Conservation (phyloP, 371 early-diverging fungal genomes). For the Lichtheimia ornata region DNA sequence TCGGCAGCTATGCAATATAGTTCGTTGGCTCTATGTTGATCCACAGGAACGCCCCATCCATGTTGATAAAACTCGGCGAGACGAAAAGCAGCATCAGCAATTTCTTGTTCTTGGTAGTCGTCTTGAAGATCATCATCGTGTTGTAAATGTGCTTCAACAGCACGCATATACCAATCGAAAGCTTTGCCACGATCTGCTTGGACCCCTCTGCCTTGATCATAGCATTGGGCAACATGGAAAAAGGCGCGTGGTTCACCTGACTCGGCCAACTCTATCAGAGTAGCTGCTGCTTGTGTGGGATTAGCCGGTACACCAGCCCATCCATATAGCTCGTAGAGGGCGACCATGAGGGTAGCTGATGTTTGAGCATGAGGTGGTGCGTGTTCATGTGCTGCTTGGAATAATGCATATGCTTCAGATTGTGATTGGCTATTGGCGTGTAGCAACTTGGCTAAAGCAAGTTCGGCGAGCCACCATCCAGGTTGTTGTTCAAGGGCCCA, state of each 20-base stretch:
- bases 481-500: constrained; percentile 24
- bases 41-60: constrained; percentile 16
- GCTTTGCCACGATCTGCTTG: constrained; percentile 65
- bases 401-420: constrained; percentile 25
- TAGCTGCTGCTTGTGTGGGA: constrained; percentile 24
- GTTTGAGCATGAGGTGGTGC: constrained; percentile 22
- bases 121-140: background rate
- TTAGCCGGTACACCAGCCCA: constrained; percentile 18
- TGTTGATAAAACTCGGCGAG: constrained; percentile 39
- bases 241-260: constrained; percentile 34
- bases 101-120: constrained; percentile 14
- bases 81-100: constrained; percentile 33
- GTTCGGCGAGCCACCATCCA: constrained; percentile 43
- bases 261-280: constrained; percentile 30
- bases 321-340: constrained; percentile 13
- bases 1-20: constrained; percentile 10
- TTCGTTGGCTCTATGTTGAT: constrained; percentile 2
- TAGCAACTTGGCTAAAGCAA: constrained; percentile 38
- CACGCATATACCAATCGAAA: constrained; percentile 72
- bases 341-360: constrained; percentile 21
- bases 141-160: constrained; percentile 8
- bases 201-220: constrained; percentile 82
- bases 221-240: constrained; percentile 64
- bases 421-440: constrained; percentile 26
- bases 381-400: constrained; percentile 18